These are phyloP conservation scores for Penicillium sp. DNA, from an alignment of 2,329 filamentous ascomycete species.

Conservation along the genomic window DNA sequence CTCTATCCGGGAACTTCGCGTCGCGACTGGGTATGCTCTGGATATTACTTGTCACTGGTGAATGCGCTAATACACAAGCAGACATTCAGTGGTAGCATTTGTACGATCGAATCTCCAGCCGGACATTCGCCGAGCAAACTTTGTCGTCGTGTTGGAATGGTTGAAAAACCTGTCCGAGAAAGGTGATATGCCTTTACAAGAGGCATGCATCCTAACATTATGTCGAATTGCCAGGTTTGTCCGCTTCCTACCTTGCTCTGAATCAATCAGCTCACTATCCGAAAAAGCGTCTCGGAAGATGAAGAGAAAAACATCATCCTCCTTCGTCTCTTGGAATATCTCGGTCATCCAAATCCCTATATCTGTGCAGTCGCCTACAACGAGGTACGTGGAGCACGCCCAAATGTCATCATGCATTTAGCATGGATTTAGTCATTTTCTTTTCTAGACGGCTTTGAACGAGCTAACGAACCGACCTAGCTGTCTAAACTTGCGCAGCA, in stretches of 20 bases:
- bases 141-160: constrained; percentile 64
- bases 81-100: constrained; percentile 63
- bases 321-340: constrained; percentile 75
- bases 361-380: constrained; percentile 77
- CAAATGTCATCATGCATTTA: not conserved
- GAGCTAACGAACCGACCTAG: constrained; percentile 33
- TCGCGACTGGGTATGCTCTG: constrained; percentile 62
- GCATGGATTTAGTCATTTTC: not conserved
- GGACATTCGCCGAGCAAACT: constrained; percentile 57
- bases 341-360: constrained; percentile 76
- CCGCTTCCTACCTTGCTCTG: not conserved
- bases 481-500: constrained; percentile 67
- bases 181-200: constrained; percentile 63
- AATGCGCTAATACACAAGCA: constrained; percentile 29
- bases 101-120: constrained; percentile 49
- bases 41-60: not conserved
- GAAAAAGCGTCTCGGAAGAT: constrained; percentile 61
- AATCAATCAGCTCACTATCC: not conserved
- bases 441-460: not conserved
- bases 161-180: constrained; percentile 69
- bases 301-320: constrained; percentile 83
- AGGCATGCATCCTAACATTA: constrained; percentile 81
- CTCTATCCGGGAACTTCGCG: constrained; percentile 76
- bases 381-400: constrained; percentile 52
- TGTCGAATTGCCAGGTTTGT: constrained; percentile 70